phyloP scores from a whole-genome alignment of 2,329 filamentous ascomycete genomes.

The Colletotrichum lini region DNA sequence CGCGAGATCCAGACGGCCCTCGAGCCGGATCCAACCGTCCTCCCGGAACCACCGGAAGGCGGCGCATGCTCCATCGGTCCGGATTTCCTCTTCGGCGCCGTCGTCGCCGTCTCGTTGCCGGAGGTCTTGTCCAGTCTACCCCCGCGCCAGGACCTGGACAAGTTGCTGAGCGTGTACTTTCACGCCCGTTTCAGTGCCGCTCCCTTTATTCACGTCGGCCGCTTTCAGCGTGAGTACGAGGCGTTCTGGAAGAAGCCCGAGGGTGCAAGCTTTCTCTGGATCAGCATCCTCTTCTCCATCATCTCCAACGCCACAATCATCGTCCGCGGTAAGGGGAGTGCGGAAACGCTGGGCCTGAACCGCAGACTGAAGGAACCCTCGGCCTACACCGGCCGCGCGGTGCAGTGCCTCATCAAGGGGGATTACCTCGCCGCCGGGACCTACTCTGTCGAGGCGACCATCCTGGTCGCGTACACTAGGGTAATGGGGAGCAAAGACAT shows the following conservation, averaged over 20 bases:
- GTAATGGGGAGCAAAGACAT: constrained; percentile 58
- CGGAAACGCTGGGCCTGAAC: constrained; percentile 43
- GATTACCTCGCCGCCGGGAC: constrained; percentile 61
- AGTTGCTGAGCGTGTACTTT: constrained; percentile 56
- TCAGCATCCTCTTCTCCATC: constrained; percentile 66
- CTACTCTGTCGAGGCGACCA: constrained; percentile 64
- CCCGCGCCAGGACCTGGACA: constrained; percentile 54
- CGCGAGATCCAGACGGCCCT: constrained; percentile 58
- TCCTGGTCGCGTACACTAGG: constrained; percentile 61
- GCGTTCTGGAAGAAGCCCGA: constrained; percentile 61
- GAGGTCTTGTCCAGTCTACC: constrained; percentile 55
- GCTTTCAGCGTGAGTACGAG: constrained; percentile 65
- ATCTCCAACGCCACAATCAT: constrained; percentile 58
- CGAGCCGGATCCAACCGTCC: constrained; percentile 24
- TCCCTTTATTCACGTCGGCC: constrained; percentile 56
- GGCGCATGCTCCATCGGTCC: constrained; percentile 46
- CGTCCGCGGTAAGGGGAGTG: constrained; percentile 49
- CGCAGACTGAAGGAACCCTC: constrained; percentile 47
- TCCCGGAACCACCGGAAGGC: constrained; percentile 18
- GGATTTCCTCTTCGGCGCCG: constrained; percentile 53
- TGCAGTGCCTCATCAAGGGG: constrained; percentile 64
- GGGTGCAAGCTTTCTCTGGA: constrained; percentile 61
- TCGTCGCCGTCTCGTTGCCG: constrained; percentile 47
- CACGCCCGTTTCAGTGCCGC: constrained; percentile 55
- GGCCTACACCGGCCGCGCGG: constrained; percentile 55